Evolutionary conservation across 2,329 filamentous ascomycete genomes (phyloP).

Genomic region (Colletotrichum eremochloae): DNA sequence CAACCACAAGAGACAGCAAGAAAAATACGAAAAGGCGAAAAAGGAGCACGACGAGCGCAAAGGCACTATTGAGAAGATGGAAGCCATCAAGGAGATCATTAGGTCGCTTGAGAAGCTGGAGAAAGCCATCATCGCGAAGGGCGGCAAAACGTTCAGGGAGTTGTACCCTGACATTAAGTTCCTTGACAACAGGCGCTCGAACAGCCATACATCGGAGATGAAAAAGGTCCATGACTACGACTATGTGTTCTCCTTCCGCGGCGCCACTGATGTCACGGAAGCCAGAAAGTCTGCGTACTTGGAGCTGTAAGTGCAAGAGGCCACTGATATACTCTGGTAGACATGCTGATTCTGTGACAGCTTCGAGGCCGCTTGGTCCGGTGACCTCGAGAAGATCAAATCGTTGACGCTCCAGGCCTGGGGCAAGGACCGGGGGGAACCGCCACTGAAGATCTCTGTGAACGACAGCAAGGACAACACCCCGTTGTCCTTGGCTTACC

Average conservation of each 20-base stretch:
- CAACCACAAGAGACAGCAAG: constrained; percentile 53
- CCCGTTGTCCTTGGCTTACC: constrained; percentile 77
- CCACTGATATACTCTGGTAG: neutral
- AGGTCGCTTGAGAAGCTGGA: constrained; percentile 68
- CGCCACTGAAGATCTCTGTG: constrained; percentile 75
- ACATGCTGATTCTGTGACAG: constrained; percentile 53
- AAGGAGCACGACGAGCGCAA: constrained; percentile 41
- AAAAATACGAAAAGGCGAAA: constrained; percentile 47
- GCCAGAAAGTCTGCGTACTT: constrained; percentile 71
- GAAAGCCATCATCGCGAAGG: constrained; percentile 64
- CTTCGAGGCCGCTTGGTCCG: constrained; percentile 80
- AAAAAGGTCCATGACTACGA: constrained; percentile 57
- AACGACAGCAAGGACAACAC: constrained; percentile 63
- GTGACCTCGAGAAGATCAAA: constrained; percentile 77
- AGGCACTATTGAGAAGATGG: constrained; percentile 65
- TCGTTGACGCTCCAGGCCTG: constrained; percentile 71
- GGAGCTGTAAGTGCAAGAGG: constrained; percentile 64
- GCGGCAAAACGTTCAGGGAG: constrained; percentile 76
- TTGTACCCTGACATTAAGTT: constrained; percentile 68
- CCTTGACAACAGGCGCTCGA: constrained; percentile 22
- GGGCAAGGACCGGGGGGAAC: constrained; percentile 64
- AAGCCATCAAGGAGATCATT: constrained; percentile 65
- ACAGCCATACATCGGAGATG: constrained; percentile 38
- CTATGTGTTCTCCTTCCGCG: constrained; percentile 64
- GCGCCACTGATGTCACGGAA: constrained; percentile 68